A percentile compares a stretch with the other conserved stretches of the same genome.
Conservation (phyloP, 2,329 filamentous ascomycete species). For the Penicillium palitans region DNA sequence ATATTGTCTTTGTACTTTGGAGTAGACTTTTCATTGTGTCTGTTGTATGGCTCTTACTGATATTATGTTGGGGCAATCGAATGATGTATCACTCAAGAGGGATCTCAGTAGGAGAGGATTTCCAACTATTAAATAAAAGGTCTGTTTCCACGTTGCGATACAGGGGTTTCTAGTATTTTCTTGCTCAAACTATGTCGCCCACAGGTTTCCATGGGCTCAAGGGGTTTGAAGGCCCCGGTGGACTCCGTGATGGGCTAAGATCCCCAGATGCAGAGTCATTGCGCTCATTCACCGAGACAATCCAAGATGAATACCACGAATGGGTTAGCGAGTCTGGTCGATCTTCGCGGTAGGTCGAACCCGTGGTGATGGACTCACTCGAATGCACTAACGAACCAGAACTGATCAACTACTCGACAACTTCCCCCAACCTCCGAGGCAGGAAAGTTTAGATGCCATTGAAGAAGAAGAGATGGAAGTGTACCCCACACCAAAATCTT, state of each 20-base stretch:
- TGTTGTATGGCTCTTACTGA: conserved; percentile 1
- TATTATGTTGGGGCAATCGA: conserved; percentile 13
- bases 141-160: neutral
- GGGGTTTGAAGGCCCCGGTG: neutral
- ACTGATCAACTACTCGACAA: conserved; percentile 23
- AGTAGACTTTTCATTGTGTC: conserved; percentile 1
- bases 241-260: conserved; percentile 9
- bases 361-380: neutral
- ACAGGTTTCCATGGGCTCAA: conserved; percentile 12
- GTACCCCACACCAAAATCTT: conserved; percentile 23
- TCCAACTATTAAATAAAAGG: conserved; percentile 16
- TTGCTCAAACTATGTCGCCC: conserved; percentile 9
- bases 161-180: neutral
- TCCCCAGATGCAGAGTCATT: conserved; percentile 21
- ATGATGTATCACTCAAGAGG: conserved; percentile 21
- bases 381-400: conserved; percentile 1
- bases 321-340: conserved; percentile 23
- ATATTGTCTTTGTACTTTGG: conserved; percentile 7
- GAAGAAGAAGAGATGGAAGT: conserved; percentile 14
- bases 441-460: conserved; percentile 18
- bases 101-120: neutral
- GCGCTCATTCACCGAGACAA: conserved; percentile 18
- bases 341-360: conserved; percentile 12
- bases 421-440: conserved; percentile 27
- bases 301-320: conserved; percentile 27